Base-by-base conservation (phyloP, 179 eudicot species). In the Carnegiea gigantea region DNA sequence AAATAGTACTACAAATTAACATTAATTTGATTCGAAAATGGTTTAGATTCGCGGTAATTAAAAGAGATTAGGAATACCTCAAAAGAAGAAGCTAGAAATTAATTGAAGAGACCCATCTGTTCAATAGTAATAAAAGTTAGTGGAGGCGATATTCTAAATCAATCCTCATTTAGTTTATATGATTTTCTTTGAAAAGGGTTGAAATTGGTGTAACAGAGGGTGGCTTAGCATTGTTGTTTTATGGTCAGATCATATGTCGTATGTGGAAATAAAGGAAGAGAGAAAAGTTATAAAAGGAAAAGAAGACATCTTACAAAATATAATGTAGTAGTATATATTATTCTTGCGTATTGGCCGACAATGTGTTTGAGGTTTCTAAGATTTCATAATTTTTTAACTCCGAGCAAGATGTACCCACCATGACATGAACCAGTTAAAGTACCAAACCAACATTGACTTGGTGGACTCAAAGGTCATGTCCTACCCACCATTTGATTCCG, bases 331-430 rank as follows among this genome's bases (percentile, higher is more conserved):
- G 26, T 20, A 8, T 62, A 62, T 24, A 44, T 18, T 70, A 64
- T 49, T 18, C 26, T 46, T 23, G 40, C 5, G 43, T 77, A 77
- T 82, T 82, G 82, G 82, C 85, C 85, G 85, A 78, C 82, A 83
- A 78, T 80, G 70, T 64, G 70, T 64, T n/a, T 13, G 44, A 78
- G 81, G 60, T 59, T 65, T 46, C 65, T 24, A 23, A 74, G 65
- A 74, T 46, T 12, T 53, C 28, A 48, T 36, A 23, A 77, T 76
- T 51, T 73, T 76, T 76, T 23, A 67, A 49, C 33, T 75, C 75
- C 26, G 46, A 54, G 62, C 62, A 46, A 60, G 54, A 43, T 18
- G 38, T 51, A 33, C 17, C 20, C 59, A 10, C 65, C n/a, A 64
- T 54, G 46, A 51, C 24, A 60, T 60, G 24, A 60, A 60, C 2